Percentiles rank a stretch among this genome's conserved stretches.
Conservation (phyloP, 2,329 filamentous ascomycete species). For the Beauveria rudraprayagi region DNA sequence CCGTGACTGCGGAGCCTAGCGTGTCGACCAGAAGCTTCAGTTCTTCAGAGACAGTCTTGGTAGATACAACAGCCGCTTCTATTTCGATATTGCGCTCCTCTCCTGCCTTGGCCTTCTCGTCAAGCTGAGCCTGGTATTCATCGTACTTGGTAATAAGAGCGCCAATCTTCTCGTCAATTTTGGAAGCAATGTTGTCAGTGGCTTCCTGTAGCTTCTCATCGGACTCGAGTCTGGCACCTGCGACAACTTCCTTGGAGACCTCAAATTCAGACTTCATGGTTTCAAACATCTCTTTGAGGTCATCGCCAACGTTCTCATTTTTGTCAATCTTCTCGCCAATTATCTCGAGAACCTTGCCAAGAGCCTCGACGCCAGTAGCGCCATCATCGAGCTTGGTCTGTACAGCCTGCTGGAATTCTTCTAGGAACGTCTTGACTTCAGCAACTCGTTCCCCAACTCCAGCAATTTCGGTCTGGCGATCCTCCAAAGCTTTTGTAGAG, state of each 20-base stretch:
- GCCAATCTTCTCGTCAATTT: constrained; percentile 58
- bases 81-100: constrained; percentile 68
- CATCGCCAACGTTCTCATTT: constrained; percentile 50
- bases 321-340: constrained; percentile 55
- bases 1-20: constrained; percentile 70
- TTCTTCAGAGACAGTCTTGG: constrained; percentile 77
- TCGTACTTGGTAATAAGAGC: constrained; percentile 84
- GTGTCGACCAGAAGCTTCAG: constrained; percentile 80
- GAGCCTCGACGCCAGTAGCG: constrained; percentile 59
- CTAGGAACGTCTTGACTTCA: constrained; percentile 69
- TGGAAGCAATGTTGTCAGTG: constrained; percentile 44
- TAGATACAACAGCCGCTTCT: constrained; percentile 63
- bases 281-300: constrained; percentile 63
- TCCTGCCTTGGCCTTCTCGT: constrained; percentile 64
- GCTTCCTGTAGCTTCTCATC: constrained; percentile 66
- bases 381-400: constrained; percentile 71
- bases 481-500: constrained; percentile 71
- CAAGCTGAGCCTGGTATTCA: constrained; percentile 66
- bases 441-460: constrained; percentile 69
- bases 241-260: constrained; percentile 70
- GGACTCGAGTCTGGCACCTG: constrained; percentile 71
- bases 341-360: constrained; percentile 62
- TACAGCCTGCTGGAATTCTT: constrained; percentile 69
- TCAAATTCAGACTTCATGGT: constrained; percentile 82
- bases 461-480: constrained; percentile 75